These are phyloP conservation scores for Chlorokybus atmophyticus DNA, from an alignment of 139 green algal species.

Conservation along the genomic window DNA sequence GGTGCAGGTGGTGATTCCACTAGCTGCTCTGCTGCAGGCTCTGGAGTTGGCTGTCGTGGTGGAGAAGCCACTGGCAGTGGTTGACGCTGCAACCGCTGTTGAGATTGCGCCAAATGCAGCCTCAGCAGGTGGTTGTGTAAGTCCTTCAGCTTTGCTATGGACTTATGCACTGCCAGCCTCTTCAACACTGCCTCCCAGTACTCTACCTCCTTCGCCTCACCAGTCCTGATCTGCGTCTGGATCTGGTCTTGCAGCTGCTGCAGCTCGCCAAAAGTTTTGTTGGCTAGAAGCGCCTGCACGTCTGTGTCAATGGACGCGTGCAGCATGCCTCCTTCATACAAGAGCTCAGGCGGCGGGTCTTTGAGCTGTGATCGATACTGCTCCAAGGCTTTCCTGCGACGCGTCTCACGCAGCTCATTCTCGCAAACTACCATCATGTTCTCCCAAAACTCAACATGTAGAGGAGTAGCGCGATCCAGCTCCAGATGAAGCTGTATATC, in stretches of 20 bases:
- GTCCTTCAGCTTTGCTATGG: conserved; percentile 14
- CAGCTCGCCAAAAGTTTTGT: conserved; percentile 19
- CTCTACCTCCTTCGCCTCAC: conserved; percentile 21
- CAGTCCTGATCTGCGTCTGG: conserved; percentile 3
- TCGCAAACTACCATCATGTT: conserved; percentile 25
- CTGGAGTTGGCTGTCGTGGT: too few relatives aligned
- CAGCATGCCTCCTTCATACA: conserved; percentile 4
- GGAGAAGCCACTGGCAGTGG: too few relatives aligned
- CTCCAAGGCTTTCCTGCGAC: conserved; percentile 3
- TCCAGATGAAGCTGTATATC: conserved; percentile 25
- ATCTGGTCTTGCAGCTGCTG: conserved; percentile 22
- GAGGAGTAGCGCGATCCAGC: conserved; percentile 15
- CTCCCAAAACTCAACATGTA: conserved; percentile 21
- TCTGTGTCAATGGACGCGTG: conserved; percentile 20
- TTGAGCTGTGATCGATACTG: neutral
- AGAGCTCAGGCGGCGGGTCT: conserved; percentile 10
- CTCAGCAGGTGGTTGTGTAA: conserved; percentile 21
- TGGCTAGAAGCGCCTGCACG: conserved; percentile 14
- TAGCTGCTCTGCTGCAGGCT: too few relatives aligned
- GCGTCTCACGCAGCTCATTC: conserved; percentile 17
- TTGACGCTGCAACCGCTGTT: too few relatives aligned
- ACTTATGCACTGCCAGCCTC: conserved; percentile 19
- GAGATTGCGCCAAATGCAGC: conserved; percentile 8
- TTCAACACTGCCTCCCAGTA: conserved; percentile 34
- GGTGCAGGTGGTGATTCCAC: too few relatives aligned